These are phyloP conservation scores for Mucor irregularis DNA, from an alignment of 371 early-diverging fungal species.

Conservation along the genomic window DNA sequence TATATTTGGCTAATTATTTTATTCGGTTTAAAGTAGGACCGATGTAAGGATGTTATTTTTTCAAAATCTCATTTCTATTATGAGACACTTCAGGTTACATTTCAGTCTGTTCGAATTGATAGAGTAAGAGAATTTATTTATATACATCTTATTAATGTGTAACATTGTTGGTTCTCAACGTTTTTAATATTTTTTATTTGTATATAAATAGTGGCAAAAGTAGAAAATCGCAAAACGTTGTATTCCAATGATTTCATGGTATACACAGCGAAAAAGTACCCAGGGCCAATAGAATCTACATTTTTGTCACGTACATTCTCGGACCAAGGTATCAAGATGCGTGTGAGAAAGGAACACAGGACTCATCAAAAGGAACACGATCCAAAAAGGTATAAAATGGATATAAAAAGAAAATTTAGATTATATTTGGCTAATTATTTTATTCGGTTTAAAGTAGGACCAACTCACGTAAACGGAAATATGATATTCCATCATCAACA, in stretches of 20 bases:
- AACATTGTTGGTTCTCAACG: too few species aligned
- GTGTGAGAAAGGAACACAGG: constrained; percentile 43
- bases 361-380: constrained; percentile 5
- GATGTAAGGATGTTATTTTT: too few species aligned
- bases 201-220: constrained; percentile 24
- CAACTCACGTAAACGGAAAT: constrained; percentile 7
- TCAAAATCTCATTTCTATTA: too few species aligned
- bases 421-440: background rate
- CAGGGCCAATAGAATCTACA: constrained; percentile 78
- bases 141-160: background rate
- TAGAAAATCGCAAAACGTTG: constrained; percentile 35
- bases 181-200: background rate
- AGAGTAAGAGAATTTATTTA: constrained; percentile 61
- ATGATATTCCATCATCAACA: background rate
- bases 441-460: background rate
- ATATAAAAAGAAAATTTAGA: background rate
- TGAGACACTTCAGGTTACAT: constrained; percentile 80
- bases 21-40: background rate
- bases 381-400: background rate
- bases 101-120: constrained; percentile 88
- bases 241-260: constrained; percentile 75
- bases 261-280: constrained; percentile 87
- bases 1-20: background rate
- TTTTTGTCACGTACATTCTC: constrained; percentile 50
- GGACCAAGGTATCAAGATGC: constrained; percentile 52